Evolutionary conservation across 1,284 basidiomycete genomes (phyloP).

Genomic region (Microbotryum intermedium): DNA sequence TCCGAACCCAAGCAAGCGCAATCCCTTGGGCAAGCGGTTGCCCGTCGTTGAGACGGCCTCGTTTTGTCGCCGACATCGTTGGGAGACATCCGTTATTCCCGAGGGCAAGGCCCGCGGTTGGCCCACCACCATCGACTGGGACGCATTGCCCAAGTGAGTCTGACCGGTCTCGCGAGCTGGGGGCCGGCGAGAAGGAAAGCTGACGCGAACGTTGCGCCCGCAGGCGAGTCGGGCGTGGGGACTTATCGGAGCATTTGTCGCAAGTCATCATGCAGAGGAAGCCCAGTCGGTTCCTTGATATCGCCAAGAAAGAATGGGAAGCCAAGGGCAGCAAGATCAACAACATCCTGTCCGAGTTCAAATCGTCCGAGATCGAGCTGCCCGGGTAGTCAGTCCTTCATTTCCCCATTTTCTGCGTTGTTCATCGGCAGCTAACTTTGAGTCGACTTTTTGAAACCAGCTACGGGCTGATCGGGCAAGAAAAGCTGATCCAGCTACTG

Average conservation of each 20-base stretch:
- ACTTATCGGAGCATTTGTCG: constrained; percentile 1
- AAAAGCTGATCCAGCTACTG: constrained; percentile 17
- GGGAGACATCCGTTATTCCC: constrained; percentile 26
- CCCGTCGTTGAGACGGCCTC: constrained; percentile 17
- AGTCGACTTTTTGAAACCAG: constrained; percentile 2
- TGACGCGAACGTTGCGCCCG: background rate
- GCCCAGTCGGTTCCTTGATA: constrained; percentile 14
- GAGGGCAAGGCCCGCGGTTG: constrained; percentile 21
- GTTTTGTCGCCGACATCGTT: constrained; percentile 27
- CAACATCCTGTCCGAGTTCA: constrained; percentile 19
- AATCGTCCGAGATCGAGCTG: constrained; percentile 27
- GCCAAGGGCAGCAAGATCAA: constrained; percentile 13
- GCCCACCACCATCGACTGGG: constrained; percentile 23
- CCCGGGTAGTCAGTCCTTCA: constrained; percentile 30
- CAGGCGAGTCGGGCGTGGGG: constrained; percentile 15
- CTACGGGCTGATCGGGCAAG: constrained; percentile 29
- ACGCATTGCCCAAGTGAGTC: constrained; percentile 14
- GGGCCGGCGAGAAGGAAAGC: background rate
- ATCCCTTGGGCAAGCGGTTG: constrained; percentile 17
- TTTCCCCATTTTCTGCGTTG: too few relatives aligned
- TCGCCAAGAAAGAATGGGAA: constrained; percentile 17
- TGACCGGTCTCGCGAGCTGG: background rate
- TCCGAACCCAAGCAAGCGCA: background rate
- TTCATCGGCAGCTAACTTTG: background rate
- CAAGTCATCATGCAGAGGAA: constrained; percentile 9